Conservation (phyloP, 2,329 filamentous ascomycete genomes). For the Penicillium sp. region DNA sequence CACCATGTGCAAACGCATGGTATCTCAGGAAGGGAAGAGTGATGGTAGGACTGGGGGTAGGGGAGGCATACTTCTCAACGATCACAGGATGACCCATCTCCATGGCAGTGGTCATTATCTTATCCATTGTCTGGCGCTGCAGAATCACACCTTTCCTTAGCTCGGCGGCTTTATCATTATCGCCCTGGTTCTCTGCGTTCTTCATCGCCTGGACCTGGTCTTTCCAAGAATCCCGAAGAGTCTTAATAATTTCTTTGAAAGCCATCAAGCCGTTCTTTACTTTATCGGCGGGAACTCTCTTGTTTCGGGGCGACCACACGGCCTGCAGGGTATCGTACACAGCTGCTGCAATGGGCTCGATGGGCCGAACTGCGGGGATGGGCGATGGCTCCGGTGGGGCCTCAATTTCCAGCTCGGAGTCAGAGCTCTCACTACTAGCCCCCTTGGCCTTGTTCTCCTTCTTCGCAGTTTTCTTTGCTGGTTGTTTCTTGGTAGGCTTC, state of each 20-base stretch:
- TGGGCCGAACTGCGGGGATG: slow-evolving; percentile 53
- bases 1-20: slow-evolving; percentile 24
- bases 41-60: slow-evolving; percentile 10
- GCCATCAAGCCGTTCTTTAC: slow-evolving; percentile 57
- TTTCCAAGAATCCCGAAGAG: slow-evolving; percentile 64
- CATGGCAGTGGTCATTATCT: slow-evolving; percentile 46
- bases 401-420: slow-evolving; percentile 53
- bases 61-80: slow-evolving; percentile 49
- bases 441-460: slow-evolving; percentile 20
- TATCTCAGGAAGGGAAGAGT: background rate
- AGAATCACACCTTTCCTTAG: slow-evolving; percentile 59
- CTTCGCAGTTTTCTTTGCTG: slow-evolving; percentile 15
- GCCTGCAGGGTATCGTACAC: slow-evolving; percentile 63
- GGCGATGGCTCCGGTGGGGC: slow-evolving; percentile 57
- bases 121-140: slow-evolving; percentile 59
- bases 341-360: slow-evolving; percentile 53
- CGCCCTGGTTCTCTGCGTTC: slow-evolving; percentile 59
- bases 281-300: slow-evolving; percentile 50
- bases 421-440: slow-evolving; percentile 52
- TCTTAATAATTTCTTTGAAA: slow-evolving; percentile 61
- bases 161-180: slow-evolving; percentile 53
- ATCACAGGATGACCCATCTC: slow-evolving; percentile 48
- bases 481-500: slow-evolving; percentile 27
- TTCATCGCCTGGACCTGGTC: slow-evolving; percentile 57
- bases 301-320: slow-evolving; percentile 60